Conservation (phyloP, 805 yeast species). For the Yarrowia sp. region DNA sequence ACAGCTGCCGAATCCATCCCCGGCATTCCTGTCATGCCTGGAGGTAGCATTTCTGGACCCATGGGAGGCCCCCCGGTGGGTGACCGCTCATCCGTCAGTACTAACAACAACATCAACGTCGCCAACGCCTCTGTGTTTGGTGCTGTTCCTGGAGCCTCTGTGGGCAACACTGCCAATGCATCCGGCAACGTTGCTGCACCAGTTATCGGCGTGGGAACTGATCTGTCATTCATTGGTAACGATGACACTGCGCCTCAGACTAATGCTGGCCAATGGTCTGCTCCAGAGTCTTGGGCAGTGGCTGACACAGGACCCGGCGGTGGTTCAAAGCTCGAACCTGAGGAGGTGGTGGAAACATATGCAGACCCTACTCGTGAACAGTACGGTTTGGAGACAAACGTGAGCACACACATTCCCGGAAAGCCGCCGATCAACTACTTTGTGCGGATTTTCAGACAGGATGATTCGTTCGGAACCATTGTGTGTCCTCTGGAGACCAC, state of each 20-base stretch:
- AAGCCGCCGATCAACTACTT: constrained; percentile 27
- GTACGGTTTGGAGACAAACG: constrained; percentile 3
- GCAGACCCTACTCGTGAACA: constrained; percentile 23
- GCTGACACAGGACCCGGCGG: constrained; percentile 1
- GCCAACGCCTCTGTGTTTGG: not conserved
- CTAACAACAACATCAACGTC: not conserved
- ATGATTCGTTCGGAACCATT: constrained; percentile 79
- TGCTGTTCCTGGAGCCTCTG: not conserved
- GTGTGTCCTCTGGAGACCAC: constrained; percentile 76
- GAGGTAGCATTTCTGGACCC: constrained; percentile 10
- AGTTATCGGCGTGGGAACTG: constrained; percentile 27
- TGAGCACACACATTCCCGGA: constrained; percentile 4
- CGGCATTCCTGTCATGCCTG: constrained; percentile 23
- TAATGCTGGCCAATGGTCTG: constrained; percentile 28
- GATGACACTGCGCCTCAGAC: constrained; percentile 22
- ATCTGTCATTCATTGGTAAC: constrained; percentile 24
- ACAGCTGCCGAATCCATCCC: constrained; percentile 15
- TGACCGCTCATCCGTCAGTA: constrained; percentile 27
- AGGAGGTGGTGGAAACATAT: constrained; percentile 7
- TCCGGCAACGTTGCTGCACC: not conserved
- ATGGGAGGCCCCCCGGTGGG: constrained; percentile 24
- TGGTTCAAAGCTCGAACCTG: not conserved
- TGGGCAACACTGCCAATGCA: not conserved
- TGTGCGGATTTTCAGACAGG: constrained; percentile 75
- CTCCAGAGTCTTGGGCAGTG: constrained; percentile 36